Conservation (phyloP, 1,284 basidiomycete genomes). For the Heterobasidion annosum region DNA sequence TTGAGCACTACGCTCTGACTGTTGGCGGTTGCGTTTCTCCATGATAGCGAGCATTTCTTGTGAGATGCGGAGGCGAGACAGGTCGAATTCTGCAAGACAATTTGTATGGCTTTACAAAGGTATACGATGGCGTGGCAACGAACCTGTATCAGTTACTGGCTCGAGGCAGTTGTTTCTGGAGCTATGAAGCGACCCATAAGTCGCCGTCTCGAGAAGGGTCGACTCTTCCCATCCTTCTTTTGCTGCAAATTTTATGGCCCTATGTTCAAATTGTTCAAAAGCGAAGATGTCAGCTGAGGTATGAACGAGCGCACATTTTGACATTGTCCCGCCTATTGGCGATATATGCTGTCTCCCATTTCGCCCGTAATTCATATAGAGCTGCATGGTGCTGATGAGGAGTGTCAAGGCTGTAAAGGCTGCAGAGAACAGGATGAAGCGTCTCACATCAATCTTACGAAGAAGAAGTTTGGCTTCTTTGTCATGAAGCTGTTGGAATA, state of each 20-base stretch:
- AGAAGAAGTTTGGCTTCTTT: neutral
- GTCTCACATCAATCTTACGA: neutral
- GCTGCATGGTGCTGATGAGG: neutral
- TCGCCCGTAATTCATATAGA: neutral
- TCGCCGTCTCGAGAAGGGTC: constrained; percentile 26
- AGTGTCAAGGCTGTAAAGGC: neutral
- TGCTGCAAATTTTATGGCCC: neutral
- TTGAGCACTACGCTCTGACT: constrained; percentile 16
- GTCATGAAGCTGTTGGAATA: neutral
- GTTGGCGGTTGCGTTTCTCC: constrained; percentile 17
- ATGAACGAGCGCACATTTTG: no score
- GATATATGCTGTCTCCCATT: neutral
- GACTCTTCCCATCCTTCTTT: constrained; percentile 27
- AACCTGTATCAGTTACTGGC: constrained; percentile 23
- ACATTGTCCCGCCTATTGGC: no score
- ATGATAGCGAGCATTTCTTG: constrained; percentile 21
- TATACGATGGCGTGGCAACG: neutral
- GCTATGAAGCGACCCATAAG: constrained; percentile 25
- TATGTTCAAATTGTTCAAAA: neutral
- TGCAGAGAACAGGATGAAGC: neutral
- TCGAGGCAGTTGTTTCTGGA: constrained; percentile 21
- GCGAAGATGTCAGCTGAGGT: no score
- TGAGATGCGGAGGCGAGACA: constrained; percentile 17
- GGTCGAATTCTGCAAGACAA: constrained; percentile 18
- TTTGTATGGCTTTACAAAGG: neutral